phyloP scores from a whole-genome alignment of 305 asterid genomes.

The Fraxinus albicans region DNA sequence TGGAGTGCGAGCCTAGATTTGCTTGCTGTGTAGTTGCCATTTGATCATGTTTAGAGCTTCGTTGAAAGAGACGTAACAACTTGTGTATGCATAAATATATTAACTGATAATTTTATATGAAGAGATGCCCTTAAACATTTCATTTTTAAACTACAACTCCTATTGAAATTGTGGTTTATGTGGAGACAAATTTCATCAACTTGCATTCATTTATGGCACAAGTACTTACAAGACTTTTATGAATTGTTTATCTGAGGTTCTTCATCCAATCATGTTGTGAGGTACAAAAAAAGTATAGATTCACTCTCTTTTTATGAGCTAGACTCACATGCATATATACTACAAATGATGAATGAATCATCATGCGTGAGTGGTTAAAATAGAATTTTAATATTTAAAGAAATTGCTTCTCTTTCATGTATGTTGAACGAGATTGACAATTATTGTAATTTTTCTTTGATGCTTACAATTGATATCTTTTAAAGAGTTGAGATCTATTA shows the following conservation, averaged over 20 bases:
- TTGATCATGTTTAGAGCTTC: too few relatives aligned
- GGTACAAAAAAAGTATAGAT: not conserved
- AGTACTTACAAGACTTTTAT: slow-evolving; percentile 32
- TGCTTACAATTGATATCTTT: not conserved
- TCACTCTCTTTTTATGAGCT: not conserved
- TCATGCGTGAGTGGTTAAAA: not conserved
- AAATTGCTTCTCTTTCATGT: not conserved
- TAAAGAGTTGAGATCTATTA: too few relatives aligned
- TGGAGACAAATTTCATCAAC: slow-evolving; percentile 30
- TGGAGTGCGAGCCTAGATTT: too few relatives aligned
- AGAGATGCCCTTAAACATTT: slow-evolving; percentile 21
- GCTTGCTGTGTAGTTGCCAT: too few relatives aligned
- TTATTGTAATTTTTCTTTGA: not conserved
- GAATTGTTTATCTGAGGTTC: slow-evolving; percentile 26
- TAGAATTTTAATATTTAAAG: not conserved
- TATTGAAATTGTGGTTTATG: not conserved
- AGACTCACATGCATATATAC: not conserved
- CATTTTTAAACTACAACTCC: slow-evolving; percentile 12
- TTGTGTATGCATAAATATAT: not conserved
- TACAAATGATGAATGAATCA: not conserved
- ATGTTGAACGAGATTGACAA: not conserved
- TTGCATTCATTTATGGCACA: slow-evolving; percentile 30
- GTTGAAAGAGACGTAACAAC: too few relatives aligned
- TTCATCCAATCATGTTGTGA: slow-evolving; percentile 22
- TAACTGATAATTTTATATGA: not conserved